Evolutionary conservation across 164 flowering plant genomes (phyloP).

Genomic region (Kingdonia uniflora): DNA sequence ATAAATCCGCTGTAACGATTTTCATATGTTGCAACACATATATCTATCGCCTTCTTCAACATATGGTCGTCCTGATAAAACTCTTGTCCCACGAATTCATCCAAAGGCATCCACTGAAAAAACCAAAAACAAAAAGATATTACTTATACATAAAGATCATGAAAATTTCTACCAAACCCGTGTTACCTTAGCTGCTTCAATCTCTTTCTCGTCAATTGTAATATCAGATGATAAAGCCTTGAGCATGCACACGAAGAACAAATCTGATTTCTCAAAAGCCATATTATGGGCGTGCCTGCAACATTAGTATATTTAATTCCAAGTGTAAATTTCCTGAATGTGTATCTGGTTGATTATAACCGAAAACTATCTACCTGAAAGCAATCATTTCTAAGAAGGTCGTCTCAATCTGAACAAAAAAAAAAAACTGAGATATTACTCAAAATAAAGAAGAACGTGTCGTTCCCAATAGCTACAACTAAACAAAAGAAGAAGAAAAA

Average conservation of each 20-base stretch:
- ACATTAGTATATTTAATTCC: neutral
- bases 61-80: slow-evolving; percentile 43
- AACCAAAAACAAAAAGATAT: neutral
- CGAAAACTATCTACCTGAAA: slow-evolving; percentile 30
- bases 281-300: slow-evolving; percentile 48
- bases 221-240: slow-evolving; percentile 46
- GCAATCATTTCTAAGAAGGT: slow-evolving; percentile 47
- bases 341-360: no score
- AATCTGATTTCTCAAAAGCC: slow-evolving; percentile 57
- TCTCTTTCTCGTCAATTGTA: slow-evolving; percentile 41
- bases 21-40: slow-evolving; percentile 33
- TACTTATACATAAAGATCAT: neutral
- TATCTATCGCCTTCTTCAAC: slow-evolving; percentile 34
- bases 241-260: slow-evolving; percentile 63
- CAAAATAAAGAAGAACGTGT: neutral
- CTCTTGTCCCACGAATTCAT: slow-evolving; percentile 36
- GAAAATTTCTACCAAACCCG: neutral
- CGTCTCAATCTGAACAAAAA: slow-evolving; percentile 36
- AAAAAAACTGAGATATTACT: neutral
- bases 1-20: slow-evolving; percentile 30
- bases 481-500: neutral
- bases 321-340: no score
- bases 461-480: neutral
- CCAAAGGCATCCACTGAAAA: slow-evolving; percentile 51
- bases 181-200: slow-evolving; percentile 47